A percentile compares a stretch with the other conserved stretches of the same genome.
These are phyloP conservation scores for Nitzschia palea DNA, from an alignment of 108 stramenopile genomes.

Conservation along the genomic window DNA sequence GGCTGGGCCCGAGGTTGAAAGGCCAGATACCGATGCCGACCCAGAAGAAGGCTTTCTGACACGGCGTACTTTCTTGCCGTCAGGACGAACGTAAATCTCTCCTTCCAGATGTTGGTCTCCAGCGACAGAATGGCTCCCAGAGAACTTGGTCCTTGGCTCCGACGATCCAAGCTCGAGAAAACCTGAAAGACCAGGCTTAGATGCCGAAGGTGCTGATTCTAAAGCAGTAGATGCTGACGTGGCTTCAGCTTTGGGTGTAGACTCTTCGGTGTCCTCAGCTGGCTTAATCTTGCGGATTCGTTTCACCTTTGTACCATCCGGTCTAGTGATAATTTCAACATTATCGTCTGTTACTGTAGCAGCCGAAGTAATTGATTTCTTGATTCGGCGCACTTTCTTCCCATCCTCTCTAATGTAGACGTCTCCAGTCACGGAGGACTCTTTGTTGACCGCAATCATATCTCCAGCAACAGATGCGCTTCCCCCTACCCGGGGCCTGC, in stretches of 20 bases:
- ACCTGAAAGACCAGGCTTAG: slow-evolving; percentile 15
- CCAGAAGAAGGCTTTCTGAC: slow-evolving; percentile 29
- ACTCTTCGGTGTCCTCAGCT: neutral
- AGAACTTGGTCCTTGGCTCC: slow-evolving; percentile 18
- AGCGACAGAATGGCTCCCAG: slow-evolving; percentile 44
- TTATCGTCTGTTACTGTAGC: slow-evolving; percentile 10
- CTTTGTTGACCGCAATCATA: slow-evolving; percentile 28
- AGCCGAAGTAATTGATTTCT: slow-evolving; percentile 14
- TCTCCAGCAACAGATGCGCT: slow-evolving; percentile 37
- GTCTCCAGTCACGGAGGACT: slow-evolving; percentile 38
- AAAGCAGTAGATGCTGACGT: neutral
- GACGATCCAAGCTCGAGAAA: slow-evolving; percentile 28
- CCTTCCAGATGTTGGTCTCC: slow-evolving; percentile 35
- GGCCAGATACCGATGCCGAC: slow-evolving; percentile 29
- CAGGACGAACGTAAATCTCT: slow-evolving; percentile 51
- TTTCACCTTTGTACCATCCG: slow-evolving; percentile 52
- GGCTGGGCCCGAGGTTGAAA: neutral
- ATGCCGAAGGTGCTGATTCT: neutral
- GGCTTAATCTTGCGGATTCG: slow-evolving; percentile 36
- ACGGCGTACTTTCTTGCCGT: slow-evolving; percentile 51
- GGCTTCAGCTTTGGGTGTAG: neutral
- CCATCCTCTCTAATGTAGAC: slow-evolving; percentile 56
- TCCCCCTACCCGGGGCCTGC: slow-evolving; percentile 12
- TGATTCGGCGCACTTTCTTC: slow-evolving; percentile 47
- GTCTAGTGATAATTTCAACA: slow-evolving; percentile 44